Conservation (phyloP, 2,329 filamentous ascomycete genomes). For the Pestalotiopsis sp. region DNA sequence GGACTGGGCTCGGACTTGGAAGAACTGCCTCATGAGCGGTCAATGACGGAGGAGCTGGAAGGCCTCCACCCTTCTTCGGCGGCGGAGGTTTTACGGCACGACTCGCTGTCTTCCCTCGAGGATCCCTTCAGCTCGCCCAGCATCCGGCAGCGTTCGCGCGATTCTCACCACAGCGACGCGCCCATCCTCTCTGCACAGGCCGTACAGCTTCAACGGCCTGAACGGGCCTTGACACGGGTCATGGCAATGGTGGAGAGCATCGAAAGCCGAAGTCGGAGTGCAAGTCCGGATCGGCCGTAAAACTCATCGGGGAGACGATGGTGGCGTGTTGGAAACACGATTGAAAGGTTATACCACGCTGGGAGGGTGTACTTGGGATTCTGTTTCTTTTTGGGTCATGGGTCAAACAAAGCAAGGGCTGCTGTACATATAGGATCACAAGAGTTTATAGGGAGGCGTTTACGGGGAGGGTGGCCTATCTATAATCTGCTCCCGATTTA, state of each 20-base stretch:
- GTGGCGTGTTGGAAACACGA: background rate
- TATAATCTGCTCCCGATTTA: background rate
- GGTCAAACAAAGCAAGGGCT: background rate
- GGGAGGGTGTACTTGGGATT: background rate
- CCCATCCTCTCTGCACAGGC: conserved; percentile 44
- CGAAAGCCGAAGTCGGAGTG: conserved; percentile 48
- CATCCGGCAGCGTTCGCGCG: conserved; percentile 30
- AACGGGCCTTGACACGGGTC: conserved; percentile 48
- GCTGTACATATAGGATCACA: background rate
- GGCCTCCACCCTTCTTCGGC: background rate
- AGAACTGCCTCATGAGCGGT: background rate
- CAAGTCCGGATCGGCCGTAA: conserved; percentile 36
- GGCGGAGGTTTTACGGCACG: background rate
- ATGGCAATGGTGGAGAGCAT: conserved; percentile 59
- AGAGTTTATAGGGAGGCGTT: background rate
- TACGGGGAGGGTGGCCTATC: background rate
- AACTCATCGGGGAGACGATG: background rate
- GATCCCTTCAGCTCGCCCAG: conserved; percentile 22
- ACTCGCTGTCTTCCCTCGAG: background rate
- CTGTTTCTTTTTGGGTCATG: background rate
- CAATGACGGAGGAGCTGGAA: background rate
- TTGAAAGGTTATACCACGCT: background rate
- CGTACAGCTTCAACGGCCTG: conserved; percentile 37
- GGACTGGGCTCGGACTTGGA: conserved; percentile 24
- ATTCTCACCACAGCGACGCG: conserved; percentile 36